Percentiles rank a stretch among this genome's conserved stretches.
These are phyloP conservation scores for Jasminum sambac DNA, from an alignment of 257 asterid species.

Conservation along the genomic window DNA sequence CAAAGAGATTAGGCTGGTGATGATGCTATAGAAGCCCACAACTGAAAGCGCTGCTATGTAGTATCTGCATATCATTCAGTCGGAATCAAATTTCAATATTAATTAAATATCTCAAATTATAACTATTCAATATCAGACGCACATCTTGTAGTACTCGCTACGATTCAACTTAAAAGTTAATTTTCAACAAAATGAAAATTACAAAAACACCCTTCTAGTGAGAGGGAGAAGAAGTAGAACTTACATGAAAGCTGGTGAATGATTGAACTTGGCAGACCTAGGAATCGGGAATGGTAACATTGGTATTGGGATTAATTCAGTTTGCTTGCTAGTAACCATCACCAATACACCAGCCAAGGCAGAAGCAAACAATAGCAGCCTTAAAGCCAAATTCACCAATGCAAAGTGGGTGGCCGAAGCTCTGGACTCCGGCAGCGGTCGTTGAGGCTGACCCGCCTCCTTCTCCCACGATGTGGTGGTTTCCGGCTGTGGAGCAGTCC, in stretches of 20 bases:
- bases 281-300: not conserved
- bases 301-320: not conserved
- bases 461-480: not conserved
- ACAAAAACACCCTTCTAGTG: too few species aligned
- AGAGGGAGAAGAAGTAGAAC: not conserved
- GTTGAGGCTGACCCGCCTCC: not conserved
- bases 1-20: conserved; percentile 42
- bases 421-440: not conserved
- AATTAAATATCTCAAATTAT: too few species aligned
- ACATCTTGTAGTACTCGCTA: too few species aligned
- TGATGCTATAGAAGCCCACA: conserved; percentile 44
- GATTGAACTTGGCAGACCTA: conserved; percentile 8
- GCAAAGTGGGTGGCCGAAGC: conserved; percentile 1
- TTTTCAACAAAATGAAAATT: too few species aligned
- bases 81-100: not conserved
- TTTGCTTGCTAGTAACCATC: conserved; percentile 23
- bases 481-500: not conserved
- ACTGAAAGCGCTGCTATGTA: conserved; percentile 54
- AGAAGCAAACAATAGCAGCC: conserved; percentile 21
- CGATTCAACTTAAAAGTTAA: too few species aligned
- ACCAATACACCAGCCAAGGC: conserved; percentile 14
- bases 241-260: conserved; percentile 28
- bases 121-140: too few species aligned
- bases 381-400: conserved; percentile 16
- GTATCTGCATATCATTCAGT: conserved; percentile 45